Evolutionary conservation across 164 flowering plant species (phyloP).

Genomic region (Amborella trichopoda): DNA sequence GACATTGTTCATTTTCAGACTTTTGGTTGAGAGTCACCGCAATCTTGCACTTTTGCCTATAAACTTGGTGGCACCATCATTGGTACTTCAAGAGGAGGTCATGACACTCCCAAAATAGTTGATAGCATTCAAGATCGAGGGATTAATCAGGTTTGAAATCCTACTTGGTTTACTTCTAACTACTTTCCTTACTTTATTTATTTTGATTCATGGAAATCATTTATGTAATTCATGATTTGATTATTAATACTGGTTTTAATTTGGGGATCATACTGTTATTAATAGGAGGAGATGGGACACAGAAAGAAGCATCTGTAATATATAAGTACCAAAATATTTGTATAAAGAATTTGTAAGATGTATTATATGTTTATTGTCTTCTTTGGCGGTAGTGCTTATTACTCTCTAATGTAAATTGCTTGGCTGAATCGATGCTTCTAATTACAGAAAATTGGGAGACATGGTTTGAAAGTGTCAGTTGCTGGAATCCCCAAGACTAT

Average conservation of each 20-base stretch:
- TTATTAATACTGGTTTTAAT: too few species aligned
- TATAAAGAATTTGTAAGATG: too few species aligned
- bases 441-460: slow-evolving; percentile 68
- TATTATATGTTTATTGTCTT: too few species aligned
- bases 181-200: too few species aligned
- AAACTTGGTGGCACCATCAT: slow-evolving; percentile 94
- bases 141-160: slow-evolving; percentile 87
- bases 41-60: too few species aligned
- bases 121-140: slow-evolving; percentile 94
- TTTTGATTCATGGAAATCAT: too few species aligned
- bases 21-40: too few species aligned
- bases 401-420: background rate
- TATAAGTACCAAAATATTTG: slow-evolving; percentile 46
- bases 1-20: too few species aligned
- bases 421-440: background rate
- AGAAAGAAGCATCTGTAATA: slow-evolving; percentile 74
- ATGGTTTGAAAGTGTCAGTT: slow-evolving; percentile 81
- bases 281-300: slow-evolving; percentile 97
- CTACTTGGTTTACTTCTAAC: too few species aligned
- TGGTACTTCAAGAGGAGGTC: slow-evolving; percentile 92
- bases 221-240: too few species aligned
- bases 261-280: slow-evolving; percentile 74
- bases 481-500: slow-evolving; percentile 95
- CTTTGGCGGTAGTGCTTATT: too few species aligned
- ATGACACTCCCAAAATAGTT: slow-evolving; percentile 74